A percentile compares a stretch with the other conserved stretches of the same genome.
phyloP scores from a whole-genome alignment of 2,329 filamentous ascomycete species.

The Fusarium agapanthi region DNA sequence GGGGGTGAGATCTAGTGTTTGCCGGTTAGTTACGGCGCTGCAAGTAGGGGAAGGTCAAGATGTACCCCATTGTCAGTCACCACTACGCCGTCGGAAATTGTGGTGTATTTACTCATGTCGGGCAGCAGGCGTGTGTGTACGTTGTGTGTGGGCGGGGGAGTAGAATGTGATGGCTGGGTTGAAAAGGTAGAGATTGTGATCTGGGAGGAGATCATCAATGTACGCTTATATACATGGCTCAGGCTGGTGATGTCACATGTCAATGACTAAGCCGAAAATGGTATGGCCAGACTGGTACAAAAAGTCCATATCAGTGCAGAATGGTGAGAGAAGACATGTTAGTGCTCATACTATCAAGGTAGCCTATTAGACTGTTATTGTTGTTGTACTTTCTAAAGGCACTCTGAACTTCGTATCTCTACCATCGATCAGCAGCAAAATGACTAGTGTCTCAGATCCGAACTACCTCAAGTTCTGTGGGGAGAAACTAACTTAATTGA shows the following conservation, averaged over 20 bases:
- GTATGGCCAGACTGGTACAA: not conserved
- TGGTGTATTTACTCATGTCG: not conserved
- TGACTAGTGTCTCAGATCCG: not conserved
- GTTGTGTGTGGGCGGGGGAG: rapidly evolving
- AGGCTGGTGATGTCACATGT: not conserved
- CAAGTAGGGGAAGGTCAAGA: not conserved
- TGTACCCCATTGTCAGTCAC: not conserved
- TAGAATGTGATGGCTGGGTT: not conserved
- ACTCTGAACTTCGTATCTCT: not conserved
- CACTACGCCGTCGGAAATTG: not conserved
- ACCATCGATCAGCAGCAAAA: not conserved
- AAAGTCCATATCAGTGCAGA: not conserved
- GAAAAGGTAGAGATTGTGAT: rapidly evolving
- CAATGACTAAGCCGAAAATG: rapidly evolving
- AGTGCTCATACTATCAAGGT: not conserved
- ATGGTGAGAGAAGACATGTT: rapidly evolving
- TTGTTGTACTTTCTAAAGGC: not conserved
- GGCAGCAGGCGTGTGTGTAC: rapidly evolving
- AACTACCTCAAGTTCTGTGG: not conserved
- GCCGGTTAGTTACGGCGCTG: not conserved
- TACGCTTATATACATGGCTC: not conserved
- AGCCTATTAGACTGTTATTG: rapidly evolving
- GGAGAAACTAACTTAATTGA: not conserved
- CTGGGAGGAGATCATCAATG: rapidly evolving
- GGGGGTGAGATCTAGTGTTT: not conserved